Conservation (phyloP, 441 rosid genomes). For the Aleurites moluccanus region DNA sequence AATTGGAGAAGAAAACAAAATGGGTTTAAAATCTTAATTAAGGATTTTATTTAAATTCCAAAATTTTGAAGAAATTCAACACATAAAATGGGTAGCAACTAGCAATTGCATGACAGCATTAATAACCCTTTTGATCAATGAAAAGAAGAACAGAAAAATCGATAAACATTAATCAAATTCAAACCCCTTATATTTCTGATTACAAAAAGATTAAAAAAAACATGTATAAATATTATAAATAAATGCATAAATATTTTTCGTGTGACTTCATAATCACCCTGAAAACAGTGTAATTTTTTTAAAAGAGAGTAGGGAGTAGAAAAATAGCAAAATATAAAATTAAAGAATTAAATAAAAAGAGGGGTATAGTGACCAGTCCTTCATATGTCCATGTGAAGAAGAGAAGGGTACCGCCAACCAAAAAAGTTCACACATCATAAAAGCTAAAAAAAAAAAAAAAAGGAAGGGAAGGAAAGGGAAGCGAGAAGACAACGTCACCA, state of each 20-base stretch:
- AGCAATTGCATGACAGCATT: neutral
- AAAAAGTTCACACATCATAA: neutral
- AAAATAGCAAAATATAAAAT: no score
- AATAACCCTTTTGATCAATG: neutral
- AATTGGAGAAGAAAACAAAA: neutral
- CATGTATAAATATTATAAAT: no score
- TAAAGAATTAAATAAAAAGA: no score
- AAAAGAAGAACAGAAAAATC: neutral
- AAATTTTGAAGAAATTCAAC: neutral
- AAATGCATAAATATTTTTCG: neutral
- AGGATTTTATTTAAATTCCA: neutral
- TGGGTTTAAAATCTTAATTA: neutral
- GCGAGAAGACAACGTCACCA: conserved; percentile 8
- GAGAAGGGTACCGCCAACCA: neutral
- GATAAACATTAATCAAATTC: neutral
- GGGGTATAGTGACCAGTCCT: no score
- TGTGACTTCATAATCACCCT: neutral
- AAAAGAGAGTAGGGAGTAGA: no score
- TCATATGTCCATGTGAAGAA: neutral
- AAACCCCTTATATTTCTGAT: neutral
- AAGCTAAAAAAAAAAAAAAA: neutral
- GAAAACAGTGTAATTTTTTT: neutral
- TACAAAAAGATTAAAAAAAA: neutral
- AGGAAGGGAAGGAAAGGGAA: no score
- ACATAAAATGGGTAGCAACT: neutral